phyloP scores from a whole-genome alignment of 495 filamentous ascomycete species.

The Peziza echinospora region DNA sequence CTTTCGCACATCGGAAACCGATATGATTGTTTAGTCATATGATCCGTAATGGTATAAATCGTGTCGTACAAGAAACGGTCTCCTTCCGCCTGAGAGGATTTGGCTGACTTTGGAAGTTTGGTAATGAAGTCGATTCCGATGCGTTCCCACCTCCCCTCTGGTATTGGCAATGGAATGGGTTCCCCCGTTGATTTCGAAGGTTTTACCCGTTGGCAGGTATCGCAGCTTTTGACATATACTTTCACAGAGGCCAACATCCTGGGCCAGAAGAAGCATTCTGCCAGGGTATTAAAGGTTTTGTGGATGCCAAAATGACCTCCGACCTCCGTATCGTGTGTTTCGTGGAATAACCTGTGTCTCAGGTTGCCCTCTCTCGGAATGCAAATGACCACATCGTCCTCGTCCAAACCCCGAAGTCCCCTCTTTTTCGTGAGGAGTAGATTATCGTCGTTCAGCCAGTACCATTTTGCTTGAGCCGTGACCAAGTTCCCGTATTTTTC shows the following conservation, averaged over 20 bases:
- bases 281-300: neutral
- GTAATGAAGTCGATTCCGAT: constrained; percentile 6
- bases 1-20: constrained; percentile 1
- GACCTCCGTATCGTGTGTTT: constrained; percentile 1
- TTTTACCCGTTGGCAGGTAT: neutral
- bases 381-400: too few species aligned
- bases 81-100: neutral
- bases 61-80: too few species aligned
- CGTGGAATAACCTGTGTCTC: neutral
- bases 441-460: too few species aligned
- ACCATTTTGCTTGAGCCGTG: too few species aligned
- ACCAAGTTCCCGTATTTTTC: neutral
- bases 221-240: constrained; percentile 1
- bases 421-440: too few species aligned
- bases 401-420: too few species aligned
- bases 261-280: neutral
- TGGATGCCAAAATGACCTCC: neutral
- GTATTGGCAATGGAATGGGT: neutral
- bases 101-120: too few species aligned
- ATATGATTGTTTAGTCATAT: constrained; percentile 1
- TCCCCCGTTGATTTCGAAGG: neutral
- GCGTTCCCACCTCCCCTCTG: neutral
- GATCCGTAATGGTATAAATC: constrained; percentile 1
- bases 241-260: neutral
- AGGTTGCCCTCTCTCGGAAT: neutral